Evolutionary conservation across 306 rosid species (phyloP), one percentile per base, ranked within the genome.

Genomic region (Begonia loranthoides): DNA sequence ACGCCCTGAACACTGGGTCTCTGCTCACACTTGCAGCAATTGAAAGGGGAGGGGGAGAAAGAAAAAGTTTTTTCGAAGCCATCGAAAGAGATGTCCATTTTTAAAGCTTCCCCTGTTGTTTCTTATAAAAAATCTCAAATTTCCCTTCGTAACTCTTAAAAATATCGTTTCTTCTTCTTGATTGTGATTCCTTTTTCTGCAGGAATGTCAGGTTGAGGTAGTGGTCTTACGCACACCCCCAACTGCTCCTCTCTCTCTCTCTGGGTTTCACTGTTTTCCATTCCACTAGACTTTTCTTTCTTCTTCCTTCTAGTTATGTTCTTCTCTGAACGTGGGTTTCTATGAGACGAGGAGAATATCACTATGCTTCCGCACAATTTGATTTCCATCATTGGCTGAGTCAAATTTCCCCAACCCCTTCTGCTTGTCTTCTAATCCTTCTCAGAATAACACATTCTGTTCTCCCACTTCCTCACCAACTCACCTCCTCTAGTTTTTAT

Each of bases 351-450:
- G 5, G 36, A 28, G 67, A 70, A 57, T 59, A 67, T 72, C 64
- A 46, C 66, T 54, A 57, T 73, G 50, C 67, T 54, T 57, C 41
- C 49, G 60, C 63, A 49, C 70, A 77, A 76, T 58, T 69, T 66
- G 78, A 74, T 67, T 22, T 48, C 64, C 34, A 13, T 71, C 58
- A 59, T 63, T 75, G 59, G 45, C 62, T 56, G 40, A 59, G 51
- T 69, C 66, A 12, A 41, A 56, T 49, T 65, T 24, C 55, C 2
- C 63, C 66, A 61, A 66, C 61, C 28, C 66, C 46, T 77, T 64
- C 54, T 61, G 52, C 70, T 79, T 82, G 92, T 82, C 92, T 57
- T 79, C 66, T 82, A 73, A 19, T 69, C 44, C 16, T 9, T 61
- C 57, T 66, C 64, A 69, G 94, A 84, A 89, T 87, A 76, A 72